Base-by-base conservation (phyloP, 2,329 filamentous ascomycete genomes). In the Dendrostoma leiphaemia region DNA sequence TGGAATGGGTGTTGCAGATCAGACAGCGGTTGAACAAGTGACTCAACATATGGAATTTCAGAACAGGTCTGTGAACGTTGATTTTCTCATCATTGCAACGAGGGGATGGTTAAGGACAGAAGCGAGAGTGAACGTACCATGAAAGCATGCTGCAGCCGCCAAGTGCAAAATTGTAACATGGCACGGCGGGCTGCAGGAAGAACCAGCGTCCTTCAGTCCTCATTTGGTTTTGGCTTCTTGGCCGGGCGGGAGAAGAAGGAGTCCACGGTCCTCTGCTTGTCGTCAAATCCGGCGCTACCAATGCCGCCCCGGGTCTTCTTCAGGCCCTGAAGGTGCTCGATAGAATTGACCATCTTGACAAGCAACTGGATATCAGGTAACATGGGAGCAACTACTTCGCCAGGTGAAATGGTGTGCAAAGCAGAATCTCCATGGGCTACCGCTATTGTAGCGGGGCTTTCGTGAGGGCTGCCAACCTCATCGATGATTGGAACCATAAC, bases 11-110 rank as follows among this genome's bases (percentile, higher is more conserved):
- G 59, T 47, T 61, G 56, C 48, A 53, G 28, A 65, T 89, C 86
- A 90, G 86, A 90, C 84, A 90, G 87, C 86, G 88, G 86, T 90
- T 90, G 87, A 84, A 85, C 84, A 85, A 83, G 74, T 74, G 76
- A 69, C 80, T 89, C 86, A 79, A 88, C 86, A 90, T 78, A 61
- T 65, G 65, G 68, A 67, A 51, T 72, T 88, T 90, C 85, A 80
- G 88, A 87, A 88, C 87, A 91, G 88, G 87, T 91, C 87, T 90
- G 86, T 90, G 87, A 87, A 82, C 75, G 74, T 76, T 77, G 80
- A 74, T 66, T 74, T 71, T 80, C 75, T 90, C 85, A 88, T 90
- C 88, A 90, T 83, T 67, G 76, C 77, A 81, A 76, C 81, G 41
- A 53, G 28, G 50, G 41, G 29, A 21, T 24, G 56, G 32, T 24